A percentile compares a stretch with the other conserved stretches of the same genome.
These are phyloP conservation scores for Mycosphaerelloides madeirae DNA, from an alignment of 2,329 filamentous ascomycete species.

Conservation along the genomic window DNA sequence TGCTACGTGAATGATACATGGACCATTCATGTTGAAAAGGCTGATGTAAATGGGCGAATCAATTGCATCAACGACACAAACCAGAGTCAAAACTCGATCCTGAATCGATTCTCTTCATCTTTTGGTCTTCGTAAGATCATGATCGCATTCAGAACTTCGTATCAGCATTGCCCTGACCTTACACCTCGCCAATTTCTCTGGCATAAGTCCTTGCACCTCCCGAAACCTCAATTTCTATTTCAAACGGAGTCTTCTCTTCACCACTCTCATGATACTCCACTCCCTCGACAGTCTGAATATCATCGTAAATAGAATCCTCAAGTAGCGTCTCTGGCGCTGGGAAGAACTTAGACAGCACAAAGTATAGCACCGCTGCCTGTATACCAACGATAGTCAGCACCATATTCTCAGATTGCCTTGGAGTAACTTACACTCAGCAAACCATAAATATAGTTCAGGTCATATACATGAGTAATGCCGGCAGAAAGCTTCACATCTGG, in stretches of 20 bases:
- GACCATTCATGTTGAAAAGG: too few species aligned
- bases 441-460: slow-evolving; percentile 63
- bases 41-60: too few species aligned
- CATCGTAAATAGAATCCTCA: slow-evolving; percentile 21
- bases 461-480: slow-evolving; percentile 53
- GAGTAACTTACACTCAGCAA: too few species aligned
- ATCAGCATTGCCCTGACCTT: not conserved
- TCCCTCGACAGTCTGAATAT: slow-evolving; percentile 16
- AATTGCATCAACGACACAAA: too few species aligned
- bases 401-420: too few species aligned
- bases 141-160: too few species aligned
- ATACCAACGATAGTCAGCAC: too few species aligned
- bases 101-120: too few species aligned
- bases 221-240: slow-evolving; percentile 10
- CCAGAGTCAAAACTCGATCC: too few species aligned
- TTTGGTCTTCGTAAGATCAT: too few species aligned
- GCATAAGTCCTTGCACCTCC: slow-evolving; percentile 5
- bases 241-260: slow-evolving; percentile 6
- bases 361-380: slow-evolving; percentile 56
- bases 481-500: slow-evolving; percentile 37
- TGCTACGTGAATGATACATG: too few species aligned
- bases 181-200: slow-evolving; percentile 9
- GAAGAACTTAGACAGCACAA: slow-evolving; percentile 44
- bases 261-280: slow-evolving; percentile 13
- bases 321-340: slow-evolving; percentile 51